Base-by-base conservation (phyloP, 768 basidiomycete genomes). In the Suillus subaureus region DNA sequence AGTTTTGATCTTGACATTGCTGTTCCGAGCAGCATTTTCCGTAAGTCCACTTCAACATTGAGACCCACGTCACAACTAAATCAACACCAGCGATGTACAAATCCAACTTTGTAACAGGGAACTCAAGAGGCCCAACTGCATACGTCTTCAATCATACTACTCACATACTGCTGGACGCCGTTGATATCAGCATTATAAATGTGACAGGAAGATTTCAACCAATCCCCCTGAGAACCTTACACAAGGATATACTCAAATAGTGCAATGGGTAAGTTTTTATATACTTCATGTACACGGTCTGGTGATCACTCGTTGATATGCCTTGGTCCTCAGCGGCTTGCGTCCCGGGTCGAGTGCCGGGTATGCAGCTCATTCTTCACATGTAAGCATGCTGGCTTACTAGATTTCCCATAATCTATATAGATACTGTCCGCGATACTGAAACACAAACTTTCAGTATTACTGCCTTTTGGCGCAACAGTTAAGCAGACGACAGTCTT, bases 331-430 rank as follows among this genome's bases (percentile, higher is more conserved):
- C n/a, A 63, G 54, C 37, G 16, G 47, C 67, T 18, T 39, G 47
- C 33, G 67, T 68, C 28, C 62, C 67, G 2, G 67, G 62, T 15
- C 26, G 67, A 35, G n/a, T 68, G 12, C 37, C 61, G 6, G 11
- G n/a, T 2, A 37, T 26, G 8, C 42, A 35, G 15, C 39, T 60
- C 13, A 49, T 9, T 67, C 42, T 68, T 68, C 62, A 57, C n/a
- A n/a, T 31, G 31, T 31, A 31, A 31, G 31, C 31, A 31, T 4
- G 31, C 31, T 31, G 31, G 31, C 31, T 31, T 31, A 31, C 31
- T 31, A 31, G 31, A 31, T 31, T 31, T 31, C 31, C 31, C 31
- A 31, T 31, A 31, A 31, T 31, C 31, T 31, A 31, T 4, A 31
- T 31, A 31, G 4, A 31, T 31, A 31, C 31, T 31, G 31, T 31